Evolutionary conservation across 1,284 basidiomycete genomes (phyloP).

Genomic region (Trametes pubescens): DNA sequence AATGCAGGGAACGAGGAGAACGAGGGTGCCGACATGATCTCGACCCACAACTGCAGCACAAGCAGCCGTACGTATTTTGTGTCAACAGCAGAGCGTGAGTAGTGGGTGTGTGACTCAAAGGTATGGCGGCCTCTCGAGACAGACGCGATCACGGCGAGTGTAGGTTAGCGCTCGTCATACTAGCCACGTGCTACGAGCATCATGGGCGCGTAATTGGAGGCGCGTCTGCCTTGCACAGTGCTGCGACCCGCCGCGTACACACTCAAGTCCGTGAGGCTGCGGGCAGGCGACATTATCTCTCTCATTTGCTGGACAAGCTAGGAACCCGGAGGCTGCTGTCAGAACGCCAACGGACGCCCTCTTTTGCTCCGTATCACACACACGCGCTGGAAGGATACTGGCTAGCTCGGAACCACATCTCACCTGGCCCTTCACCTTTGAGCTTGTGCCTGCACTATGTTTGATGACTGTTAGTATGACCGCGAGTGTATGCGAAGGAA

Average conservation of each 20-base stretch:
- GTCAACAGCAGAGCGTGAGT: too few species aligned
- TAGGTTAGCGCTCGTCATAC: background rate
- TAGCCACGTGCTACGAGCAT: constrained; percentile 18
- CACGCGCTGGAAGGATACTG: background rate
- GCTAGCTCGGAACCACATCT: background rate
- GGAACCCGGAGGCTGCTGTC: too few species aligned
- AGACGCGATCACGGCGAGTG: background rate
- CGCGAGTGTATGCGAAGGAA: constrained; percentile 7
- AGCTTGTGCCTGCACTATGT: constrained; percentile 55
- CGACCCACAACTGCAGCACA: background rate
- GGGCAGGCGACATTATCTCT: constrained; percentile 5
- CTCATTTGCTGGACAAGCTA: background rate
- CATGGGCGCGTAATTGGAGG: constrained; percentile 11
- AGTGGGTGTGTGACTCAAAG: too few species aligned
- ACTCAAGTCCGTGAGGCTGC: constrained; percentile 7
- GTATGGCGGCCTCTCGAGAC: background rate
- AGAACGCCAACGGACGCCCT: background rate
- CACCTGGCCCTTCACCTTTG: background rate
- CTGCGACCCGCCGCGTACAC: background rate
- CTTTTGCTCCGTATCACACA: background rate
- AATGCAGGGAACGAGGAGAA: constrained; percentile 69
- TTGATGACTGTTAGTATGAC: constrained; percentile 80
- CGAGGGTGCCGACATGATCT: constrained; percentile 57
- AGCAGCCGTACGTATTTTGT: background rate
- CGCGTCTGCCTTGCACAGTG: constrained; percentile 3